Evolutionary conservation across 352 stramenopile genomes (phyloP), one percentile per base, ranked within the genome.

Genomic region (Lagenidium sp.): DNA sequence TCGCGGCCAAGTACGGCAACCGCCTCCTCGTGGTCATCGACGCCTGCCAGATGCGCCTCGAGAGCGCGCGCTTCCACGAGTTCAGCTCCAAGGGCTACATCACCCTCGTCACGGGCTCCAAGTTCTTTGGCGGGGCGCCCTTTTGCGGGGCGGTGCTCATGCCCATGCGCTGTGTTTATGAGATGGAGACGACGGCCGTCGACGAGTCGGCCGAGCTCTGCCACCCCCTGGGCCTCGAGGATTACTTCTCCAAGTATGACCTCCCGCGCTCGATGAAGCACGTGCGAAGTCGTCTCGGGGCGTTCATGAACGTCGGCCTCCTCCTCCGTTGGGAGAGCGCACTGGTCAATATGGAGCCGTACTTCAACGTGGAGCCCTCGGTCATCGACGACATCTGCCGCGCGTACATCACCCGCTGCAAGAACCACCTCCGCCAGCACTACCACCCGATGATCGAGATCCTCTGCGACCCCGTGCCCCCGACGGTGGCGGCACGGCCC

Each of bases 81-180:
- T 94, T 89, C 51, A 46, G 53, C 2, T 36, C 48, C 16, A 74
- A 70, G 16, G 76, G 78, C 3, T 94, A 81, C 36, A 44, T 94
- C 3, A 79, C 77, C 24, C 62, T 95, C 12, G 64, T 87, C 18
- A 95, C 84, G 3, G 82, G 80, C 22, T 94, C 80, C 36, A 95
- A 95, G 57, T 95, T 93, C 53, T 95, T 88, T 40, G 80, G 66
- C 13, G 84, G 80, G 6, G 81, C 78, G 0, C 84, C 84, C 3
- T 95, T 95, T 51, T 91, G 80, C 36, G 84, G 84, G 42, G 78
- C 75, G 3, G 73, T 94, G 36, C 46, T 94, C n/a, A 55, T 94
- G 48, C 80, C 84, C 0, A 81, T 80, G 48, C 71, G 64, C 16
- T 84, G 68, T 28, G 66, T 91, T 18, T 71, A 75, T 32, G 82